Conservation (phyloP, 768 basidiomycete genomes). For the Sarcomyxa edulis region DNA sequence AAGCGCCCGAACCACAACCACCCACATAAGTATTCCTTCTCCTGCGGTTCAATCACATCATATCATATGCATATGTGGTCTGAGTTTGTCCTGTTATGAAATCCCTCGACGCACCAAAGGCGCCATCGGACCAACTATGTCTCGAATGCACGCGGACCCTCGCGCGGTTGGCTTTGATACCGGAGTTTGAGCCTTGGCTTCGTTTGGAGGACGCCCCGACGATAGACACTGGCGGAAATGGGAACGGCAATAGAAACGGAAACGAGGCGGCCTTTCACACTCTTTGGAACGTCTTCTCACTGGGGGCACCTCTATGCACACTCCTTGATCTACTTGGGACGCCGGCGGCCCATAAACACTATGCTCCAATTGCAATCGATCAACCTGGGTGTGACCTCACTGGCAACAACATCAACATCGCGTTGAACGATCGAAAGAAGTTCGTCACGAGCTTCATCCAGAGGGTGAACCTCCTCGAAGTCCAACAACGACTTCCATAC, state of each 20-base stretch:
- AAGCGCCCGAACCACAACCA: not conserved
- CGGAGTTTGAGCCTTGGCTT: conserved; percentile 32
- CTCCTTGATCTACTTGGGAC: conserved; percentile 33
- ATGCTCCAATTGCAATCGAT: conserved; percentile 23
- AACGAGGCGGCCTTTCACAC: conserved; percentile 21
- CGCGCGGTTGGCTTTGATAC: conserved; percentile 30
- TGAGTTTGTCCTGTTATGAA: too few relatives aligned
- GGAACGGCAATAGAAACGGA: too few relatives aligned
- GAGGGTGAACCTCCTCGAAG: conserved; percentile 26
- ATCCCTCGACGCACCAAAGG: conserved; percentile 25
- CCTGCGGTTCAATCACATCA: not conserved
- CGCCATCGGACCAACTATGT: conserved; percentile 29
- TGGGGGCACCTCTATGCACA: conserved; percentile 29
- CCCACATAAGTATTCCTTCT: conserved; percentile 1
- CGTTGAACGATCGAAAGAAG: conserved; percentile 20
- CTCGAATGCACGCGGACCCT: conserved; percentile 29
- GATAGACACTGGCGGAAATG: too few relatives aligned
- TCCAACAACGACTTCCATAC: conserved; percentile 25
- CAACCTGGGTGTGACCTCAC: conserved; percentile 21
- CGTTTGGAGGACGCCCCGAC: too few relatives aligned
- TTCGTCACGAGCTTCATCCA: conserved; percentile 30
- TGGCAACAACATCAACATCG: conserved; percentile 23
- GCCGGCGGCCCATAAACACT: too few relatives aligned
- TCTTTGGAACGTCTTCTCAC: conserved; percentile 31
- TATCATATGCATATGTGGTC: too few relatives aligned